Evolutionary conservation across 2,329 filamentous ascomycete genomes (phyloP).

Genomic region (Stemphylium beticola): DNA sequence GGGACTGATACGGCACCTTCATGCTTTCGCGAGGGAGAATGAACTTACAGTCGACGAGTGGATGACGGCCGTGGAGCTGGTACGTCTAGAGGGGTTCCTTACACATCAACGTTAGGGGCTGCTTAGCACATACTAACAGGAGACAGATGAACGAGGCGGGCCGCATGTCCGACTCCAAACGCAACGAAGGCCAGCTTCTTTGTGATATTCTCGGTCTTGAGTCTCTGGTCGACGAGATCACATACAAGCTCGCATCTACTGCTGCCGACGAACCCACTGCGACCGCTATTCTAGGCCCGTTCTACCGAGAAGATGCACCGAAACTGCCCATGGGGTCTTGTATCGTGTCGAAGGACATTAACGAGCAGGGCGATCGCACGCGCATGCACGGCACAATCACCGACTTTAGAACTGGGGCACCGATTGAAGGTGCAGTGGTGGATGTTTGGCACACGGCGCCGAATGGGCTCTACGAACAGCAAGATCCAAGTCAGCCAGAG

Average conservation of each 20-base stretch:
- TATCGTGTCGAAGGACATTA: constrained; percentile 61
- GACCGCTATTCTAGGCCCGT: constrained; percentile 82
- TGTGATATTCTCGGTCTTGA: constrained; percentile 66
- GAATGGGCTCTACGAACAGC: constrained; percentile 72
- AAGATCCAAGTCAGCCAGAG: constrained; percentile 72
- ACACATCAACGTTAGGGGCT: neutral
- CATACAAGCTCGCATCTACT: constrained; percentile 67
- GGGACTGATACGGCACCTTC: constrained; percentile 72
- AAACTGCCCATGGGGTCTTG: constrained; percentile 70
- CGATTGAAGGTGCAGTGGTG: constrained; percentile 69
- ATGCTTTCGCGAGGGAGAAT: constrained; percentile 78
- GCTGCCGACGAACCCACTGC: constrained; percentile 64
- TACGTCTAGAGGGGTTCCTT: constrained; percentile 42
- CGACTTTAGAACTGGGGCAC: constrained; percentile 66
- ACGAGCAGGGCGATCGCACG: constrained; percentile 58
- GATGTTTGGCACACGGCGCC: constrained; percentile 83
- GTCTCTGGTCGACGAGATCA: constrained; percentile 77
- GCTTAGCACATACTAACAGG: constrained; percentile 4
- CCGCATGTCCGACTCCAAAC: constrained; percentile 65
- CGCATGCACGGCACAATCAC: constrained; percentile 70
- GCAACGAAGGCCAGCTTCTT: constrained; percentile 68
- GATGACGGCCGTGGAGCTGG: constrained; percentile 74
- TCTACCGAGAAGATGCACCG: constrained; percentile 78
- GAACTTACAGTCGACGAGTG: constrained; percentile 81
- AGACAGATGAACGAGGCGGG: constrained; percentile 65